Evolutionary conservation across 257 asterid species (phyloP), one percentile per base, ranked within the genome.

Genomic region (Ehretia macrophylla): DNA sequence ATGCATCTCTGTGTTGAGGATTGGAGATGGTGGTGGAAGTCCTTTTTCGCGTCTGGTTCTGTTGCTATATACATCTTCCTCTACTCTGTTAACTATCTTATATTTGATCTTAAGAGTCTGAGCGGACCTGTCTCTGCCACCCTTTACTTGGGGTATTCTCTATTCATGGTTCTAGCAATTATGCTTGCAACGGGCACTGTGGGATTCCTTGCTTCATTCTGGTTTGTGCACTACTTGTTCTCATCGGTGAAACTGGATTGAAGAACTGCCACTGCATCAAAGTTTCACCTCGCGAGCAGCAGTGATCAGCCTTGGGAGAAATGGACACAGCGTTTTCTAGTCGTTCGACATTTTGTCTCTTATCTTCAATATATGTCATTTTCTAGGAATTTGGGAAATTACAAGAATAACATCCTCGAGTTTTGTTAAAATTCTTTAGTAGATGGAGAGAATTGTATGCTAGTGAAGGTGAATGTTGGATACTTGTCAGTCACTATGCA

Each of bases 21-120:
- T 65, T 90, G 88, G 92, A 77, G 68, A 68, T 90, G 97, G 95
- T 90, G 95, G 97, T 90, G 97, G 97, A 90, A 90, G 60, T 86
- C 97, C 3, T 90, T 90, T 79, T 90, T 82, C 45, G 92, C 95
- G 1, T 90, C 97, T 0, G 95, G 90, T 16, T 90, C 95, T 16
- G 95, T 90, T 54, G 90, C 95, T 18, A 65, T 84, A 35, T 90
- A 90, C 79, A 83, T 90, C 63, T 90, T 86, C 18, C 60, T 86
- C 0, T 90, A 90, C 81, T 84, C 95, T 0, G 23, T 86, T 18
- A 84, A 86, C 67, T 86, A 90, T 45, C 77, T 84, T 54, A 60
- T 86, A 55, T 90, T 90, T 14, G 94, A 86, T 56, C 92, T 89
- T 57, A 83, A 86, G 85, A 89, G 94, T 38, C 63, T 86, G 79